Evolutionary conservation across 2,329 filamentous ascomycete species (phyloP), one percentile per base, ranked within the genome.

Genomic region (Pyrenophora seminiperda): DNA sequence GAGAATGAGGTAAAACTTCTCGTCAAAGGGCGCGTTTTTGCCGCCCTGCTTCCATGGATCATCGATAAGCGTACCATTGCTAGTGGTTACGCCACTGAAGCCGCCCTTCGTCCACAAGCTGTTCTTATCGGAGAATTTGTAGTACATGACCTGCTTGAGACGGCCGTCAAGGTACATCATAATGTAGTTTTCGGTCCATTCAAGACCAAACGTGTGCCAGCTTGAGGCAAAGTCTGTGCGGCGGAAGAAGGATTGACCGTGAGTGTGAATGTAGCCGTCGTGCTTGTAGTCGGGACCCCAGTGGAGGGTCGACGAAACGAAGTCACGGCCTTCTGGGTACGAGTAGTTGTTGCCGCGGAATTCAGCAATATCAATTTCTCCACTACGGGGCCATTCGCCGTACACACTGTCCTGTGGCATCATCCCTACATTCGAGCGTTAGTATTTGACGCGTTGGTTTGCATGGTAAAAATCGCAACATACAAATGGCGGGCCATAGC

Each of bases 401-500:
- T 94, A 94, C 0, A 77, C 85, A 44, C 85, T 77, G 15, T 86
- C 78, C 43, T 85, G 84, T 1, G 90, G 90, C 62, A 67, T 66
- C 65, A 67, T 66, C 64, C 89, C 60, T 56, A 32, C 2, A 3
- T 7, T 7, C 22, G 9, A 18, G 9, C 29, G 41, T 88, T 36
- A 56, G 46, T 42, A 29, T 19, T 3, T 19, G 4, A 24, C 13
- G 6, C 2, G 11, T 19, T 3, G 3, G 13, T 9, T 5, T 4
- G 20, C 13, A 22, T 2, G 2, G 11, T 7, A n/a, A 20, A 5
- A 15, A 11, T 3, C 5, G 14, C 3, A 14, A 47, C 56, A 20
- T 48, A 63, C 89, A 93, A 66, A 94, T 92, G 15, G 89, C 89
- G 2, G 90, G 90, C 90, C 90, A 93, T 10, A 94, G 80, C 90